Conservation (phyloP, 331 rosid genomes). For the Pyrus hybrid region DNA sequence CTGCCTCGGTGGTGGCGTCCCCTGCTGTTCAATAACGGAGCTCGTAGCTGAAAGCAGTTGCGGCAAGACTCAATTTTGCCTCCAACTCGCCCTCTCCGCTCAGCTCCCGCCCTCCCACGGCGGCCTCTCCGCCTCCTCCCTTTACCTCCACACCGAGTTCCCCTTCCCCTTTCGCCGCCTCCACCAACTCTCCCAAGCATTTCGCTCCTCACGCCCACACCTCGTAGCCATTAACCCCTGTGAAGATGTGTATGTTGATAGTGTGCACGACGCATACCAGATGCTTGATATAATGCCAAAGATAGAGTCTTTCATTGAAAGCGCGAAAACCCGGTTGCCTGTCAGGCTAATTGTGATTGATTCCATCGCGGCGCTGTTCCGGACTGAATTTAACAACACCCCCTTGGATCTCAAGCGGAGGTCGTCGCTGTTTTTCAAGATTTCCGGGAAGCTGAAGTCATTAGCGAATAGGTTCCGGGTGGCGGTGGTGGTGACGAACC, state of each 20-base stretch:
- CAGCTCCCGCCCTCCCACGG: slow-evolving; percentile 69
- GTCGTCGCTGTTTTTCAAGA: slow-evolving; percentile 61
- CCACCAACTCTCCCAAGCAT: slow-evolving; percentile 45
- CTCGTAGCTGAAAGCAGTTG: slow-evolving; percentile 63
- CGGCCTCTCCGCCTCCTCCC: slow-evolving; percentile 65
- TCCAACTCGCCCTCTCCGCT: slow-evolving; percentile 69
- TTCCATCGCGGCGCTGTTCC: slow-evolving; percentile 49
- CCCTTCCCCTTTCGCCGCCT: slow-evolving; percentile 81
- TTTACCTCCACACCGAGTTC: slow-evolving; percentile 66
- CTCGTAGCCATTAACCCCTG: slow-evolving; percentile 26
- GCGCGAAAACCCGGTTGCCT: slow-evolving; percentile 27
- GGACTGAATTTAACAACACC: slow-evolving; percentile 45
- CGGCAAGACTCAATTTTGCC: slow-evolving; percentile 84
- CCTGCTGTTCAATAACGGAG: slow-evolving; percentile 68
- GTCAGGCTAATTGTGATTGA: slow-evolving; percentile 45
- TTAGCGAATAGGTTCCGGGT: slow-evolving; percentile 48
- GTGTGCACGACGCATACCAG: slow-evolving; percentile 37
- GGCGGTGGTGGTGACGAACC: slow-evolving; percentile 72
- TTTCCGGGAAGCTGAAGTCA: slow-evolving; percentile 52
- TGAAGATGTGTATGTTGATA: slow-evolving; percentile 34
- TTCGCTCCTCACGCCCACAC: slow-evolving; percentile 22
- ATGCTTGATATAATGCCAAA: slow-evolving; percentile 36
- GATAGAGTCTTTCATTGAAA: slow-evolving; percentile 27
- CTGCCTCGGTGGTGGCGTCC: slow-evolving; percentile 55
- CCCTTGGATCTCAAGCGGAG: slow-evolving; percentile 48